Base-by-base conservation (phyloP, 345 rosid genomes). In the Conringia planisiliqua region DNA sequence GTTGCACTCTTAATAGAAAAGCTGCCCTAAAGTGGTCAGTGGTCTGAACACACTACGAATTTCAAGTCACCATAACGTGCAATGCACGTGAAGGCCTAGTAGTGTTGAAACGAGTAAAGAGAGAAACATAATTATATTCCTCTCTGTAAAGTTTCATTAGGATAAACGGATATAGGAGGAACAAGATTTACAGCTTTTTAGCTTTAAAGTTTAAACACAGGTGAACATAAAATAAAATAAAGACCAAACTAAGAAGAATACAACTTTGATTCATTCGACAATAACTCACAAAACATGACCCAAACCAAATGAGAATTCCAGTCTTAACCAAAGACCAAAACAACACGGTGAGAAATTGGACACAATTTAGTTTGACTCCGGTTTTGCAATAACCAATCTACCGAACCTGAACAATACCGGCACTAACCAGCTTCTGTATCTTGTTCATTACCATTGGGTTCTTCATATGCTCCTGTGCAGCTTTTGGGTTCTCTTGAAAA, bases 391-490 rank as follows among this genome's bases (percentile, higher is more conserved):
- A 13, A 13, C 62, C 63, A 40, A 22, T 62, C 73, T 79, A 91
- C 78, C 82, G 86, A 11, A 92, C 82, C 81, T 95, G 97, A 57
- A 95, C 97, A 38, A 95, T 94, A 61, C 98, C 98, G 0, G 97
- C 93, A 29, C 80, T 80, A 83, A 95, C 82, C 78, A 91, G 83
- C 86, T 94, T 94, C 79, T 94, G 97, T 70, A 94, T 87, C 85
- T 94, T 94, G 83, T 67, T 84, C 97, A 90, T 88, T 75, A 94
- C 98, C 93, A 84, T 83, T 20, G 98, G 96, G 72, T 92, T 90
- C 88, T 86, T 91, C 83, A 74, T 83, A 76, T 95, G 99, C 12
- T 95, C 97, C 43, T 91, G 97, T 5, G 97, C 97, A 24, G 99
- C 80, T 83, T 89, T 95, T 0, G 97, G 97, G 55, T 90, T 92